Evolutionary conservation across 1,284 basidiomycete species (phyloP), one percentile per base, ranked within the genome.

Genomic region (Moniliophthora roreri): DNA sequence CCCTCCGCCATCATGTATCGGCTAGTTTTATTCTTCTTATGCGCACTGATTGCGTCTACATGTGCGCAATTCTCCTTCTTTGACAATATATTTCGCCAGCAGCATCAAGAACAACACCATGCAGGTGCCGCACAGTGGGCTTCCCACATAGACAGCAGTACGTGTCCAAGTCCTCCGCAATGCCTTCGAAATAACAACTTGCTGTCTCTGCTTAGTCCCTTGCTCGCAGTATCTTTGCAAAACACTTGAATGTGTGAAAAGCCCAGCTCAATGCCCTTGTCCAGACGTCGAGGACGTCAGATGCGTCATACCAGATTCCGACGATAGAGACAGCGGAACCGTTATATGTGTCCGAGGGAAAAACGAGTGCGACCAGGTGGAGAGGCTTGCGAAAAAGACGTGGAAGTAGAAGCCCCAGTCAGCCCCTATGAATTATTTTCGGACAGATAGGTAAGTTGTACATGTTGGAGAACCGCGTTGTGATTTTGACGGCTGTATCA

Each of bases 21-120:
- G 24, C 32, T 55, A 15, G 54, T 69, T 8, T 37, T 66, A n/a
- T 47, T 68, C 10, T 55, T 66, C 23, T 50, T 69, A n/a, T 46
- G n/a, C 26, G 59, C 62, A 32, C 52, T 70, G 35, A 46, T 62
- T 9, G 58, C 68, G 24, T 42, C 62, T 10, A 73, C 67, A 15
- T 63, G 67, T 10, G 83, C 79, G 3, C 84, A 86, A 60, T 87
- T 87, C 62, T 66, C 73, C 38, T 86, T 86, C 68, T 87, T 87
- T 60, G 78, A 83, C 52, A 76, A 78, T 50, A 83, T 85, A 79
- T 86, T 85, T 50, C 74, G 74, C 23, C 76, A 77, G 7, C 80
- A 78, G 18, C 76, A 80, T 40, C 77, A 81, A 32, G 80, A 81
- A 38, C 77, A 75, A 52, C 72, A 70, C 20, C 66, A 70, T 44